phyloP scores from a whole-genome alignment of 2,329 filamentous ascomycete species.

The Dothistroma pini region DNA sequence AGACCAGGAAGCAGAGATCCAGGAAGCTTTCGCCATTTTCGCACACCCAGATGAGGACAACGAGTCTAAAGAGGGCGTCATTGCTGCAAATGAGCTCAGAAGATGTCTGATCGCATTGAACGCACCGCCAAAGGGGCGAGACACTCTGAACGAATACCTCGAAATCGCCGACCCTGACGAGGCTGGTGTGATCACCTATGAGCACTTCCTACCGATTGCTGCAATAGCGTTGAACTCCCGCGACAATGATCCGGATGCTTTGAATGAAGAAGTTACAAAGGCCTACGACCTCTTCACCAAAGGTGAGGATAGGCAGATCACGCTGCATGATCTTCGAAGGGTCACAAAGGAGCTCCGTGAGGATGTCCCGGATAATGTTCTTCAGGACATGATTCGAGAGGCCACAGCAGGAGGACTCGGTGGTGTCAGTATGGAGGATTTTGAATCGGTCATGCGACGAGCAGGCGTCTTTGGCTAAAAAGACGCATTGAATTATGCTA shows the following conservation, averaged over 20 bases:
- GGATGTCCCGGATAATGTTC: constrained; percentile 73
- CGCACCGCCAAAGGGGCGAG: constrained; percentile 59
- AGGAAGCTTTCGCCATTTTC: constrained; percentile 85
- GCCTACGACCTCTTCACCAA: constrained; percentile 78
- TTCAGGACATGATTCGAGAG: constrained; percentile 93
- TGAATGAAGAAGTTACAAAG: constrained; percentile 69
- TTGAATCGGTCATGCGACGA: constrained; percentile 78
- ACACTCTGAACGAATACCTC: constrained; percentile 72
- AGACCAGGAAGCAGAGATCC: constrained; percentile 83
- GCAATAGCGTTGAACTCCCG: constrained; percentile 72
- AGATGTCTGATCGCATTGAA: constrained; percentile 65
- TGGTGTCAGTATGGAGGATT: constrained; percentile 74
- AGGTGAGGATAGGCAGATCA: constrained; percentile 63
- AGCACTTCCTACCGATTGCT: constrained; percentile 80
- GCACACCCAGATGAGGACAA: constrained; percentile 44
- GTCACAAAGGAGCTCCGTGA: constrained; percentile 81
- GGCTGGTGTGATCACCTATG: constrained; percentile 73
- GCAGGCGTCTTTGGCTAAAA: constrained; percentile 75
- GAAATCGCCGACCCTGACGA: constrained; percentile 78
- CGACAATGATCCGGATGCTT: constrained; percentile 42
- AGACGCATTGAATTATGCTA: neutral
- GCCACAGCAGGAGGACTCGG: constrained; percentile 76
- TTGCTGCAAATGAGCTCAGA: constrained; percentile 44
- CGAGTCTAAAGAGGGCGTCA: constrained; percentile 59
- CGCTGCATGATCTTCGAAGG: constrained; percentile 69